Evolutionary conservation across 2,329 filamentous ascomycete species (phyloP).

Genomic region (Setomelanomma holmii): DNA sequence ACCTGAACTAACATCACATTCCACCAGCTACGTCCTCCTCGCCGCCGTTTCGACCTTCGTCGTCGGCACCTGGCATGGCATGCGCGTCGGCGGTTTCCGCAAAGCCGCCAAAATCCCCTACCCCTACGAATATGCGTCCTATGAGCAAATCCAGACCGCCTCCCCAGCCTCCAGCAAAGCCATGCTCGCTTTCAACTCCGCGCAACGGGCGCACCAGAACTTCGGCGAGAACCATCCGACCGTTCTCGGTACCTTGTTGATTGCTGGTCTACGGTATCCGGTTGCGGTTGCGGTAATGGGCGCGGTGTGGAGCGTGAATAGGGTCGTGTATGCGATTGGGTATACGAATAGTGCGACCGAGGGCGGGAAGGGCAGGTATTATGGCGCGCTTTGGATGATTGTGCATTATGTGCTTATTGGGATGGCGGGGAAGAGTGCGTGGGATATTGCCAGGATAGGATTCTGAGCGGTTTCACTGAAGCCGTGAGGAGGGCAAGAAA

Average conservation of each 20-base stretch:
- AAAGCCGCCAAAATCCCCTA: constrained; percentile 62
- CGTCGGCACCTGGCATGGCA: constrained; percentile 60
- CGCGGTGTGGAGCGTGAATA: constrained; percentile 58
- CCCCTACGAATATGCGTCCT: constrained; percentile 65
- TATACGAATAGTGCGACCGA: constrained; percentile 50
- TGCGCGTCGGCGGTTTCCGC: constrained; percentile 56
- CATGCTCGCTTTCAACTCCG: constrained; percentile 55
- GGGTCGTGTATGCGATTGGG: constrained; percentile 57
- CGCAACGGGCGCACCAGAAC: constrained; percentile 60
- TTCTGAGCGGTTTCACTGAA: too few species aligned
- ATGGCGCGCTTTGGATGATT: constrained; percentile 44
- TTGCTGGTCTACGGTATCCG: constrained; percentile 63
- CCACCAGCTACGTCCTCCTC: constrained; percentile 61
- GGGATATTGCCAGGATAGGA: constrained; percentile 27
- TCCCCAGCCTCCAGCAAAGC: constrained; percentile 50
- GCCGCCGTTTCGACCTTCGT: constrained; percentile 63
- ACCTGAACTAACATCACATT: constrained; percentile 12
- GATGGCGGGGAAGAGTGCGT: constrained; percentile 36
- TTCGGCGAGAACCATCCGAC: constrained; percentile 65
- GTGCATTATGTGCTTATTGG: constrained; percentile 38
- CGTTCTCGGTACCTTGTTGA: constrained; percentile 59
- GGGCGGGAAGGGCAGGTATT: constrained; percentile 54
- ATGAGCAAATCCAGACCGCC: constrained; percentile 57
- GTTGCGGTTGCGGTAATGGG: constrained; percentile 55
- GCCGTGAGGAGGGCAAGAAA: too few species aligned